Evolutionary conservation across 257 asterid genomes (phyloP).

Genomic region (Apocynum venetum): DNA sequence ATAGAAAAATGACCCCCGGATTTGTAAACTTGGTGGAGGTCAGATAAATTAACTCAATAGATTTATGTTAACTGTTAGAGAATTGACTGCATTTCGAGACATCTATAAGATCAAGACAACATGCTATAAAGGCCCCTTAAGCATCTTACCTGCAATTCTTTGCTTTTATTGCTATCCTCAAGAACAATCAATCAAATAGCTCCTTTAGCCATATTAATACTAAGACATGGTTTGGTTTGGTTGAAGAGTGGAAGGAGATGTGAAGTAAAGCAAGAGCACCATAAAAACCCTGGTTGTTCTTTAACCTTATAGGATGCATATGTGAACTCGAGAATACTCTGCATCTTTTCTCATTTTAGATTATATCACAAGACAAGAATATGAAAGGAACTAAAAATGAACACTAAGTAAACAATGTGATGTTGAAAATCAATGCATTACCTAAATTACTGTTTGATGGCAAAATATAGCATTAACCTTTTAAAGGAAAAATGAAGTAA

Average conservation of each 20-base stretch:
- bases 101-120: neutral
- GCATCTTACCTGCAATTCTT: neutral
- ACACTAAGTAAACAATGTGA: neutral
- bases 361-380: neutral
- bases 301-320: neutral
- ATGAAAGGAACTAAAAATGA: neutral
- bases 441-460: neutral
- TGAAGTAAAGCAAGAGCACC: too few species aligned
- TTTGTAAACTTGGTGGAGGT: neutral
- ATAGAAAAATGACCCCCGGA: neutral
- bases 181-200: neutral
- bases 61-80: neutral
- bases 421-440: neutral
- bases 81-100: neutral
- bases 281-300: neutral
- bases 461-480: neutral
- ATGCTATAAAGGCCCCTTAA: neutral
- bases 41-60: neutral
- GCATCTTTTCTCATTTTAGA: neutral
- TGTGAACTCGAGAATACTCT: neutral
- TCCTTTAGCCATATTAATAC: neutral
- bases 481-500: neutral
- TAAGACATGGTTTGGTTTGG: neutral
- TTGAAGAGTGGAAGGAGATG: neutral
- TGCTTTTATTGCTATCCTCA: neutral